Evolutionary conservation across 1,139 yeast species (phyloP), one percentile per base, ranked within the genome.

Genomic region (Geotrichum klebahnii): DNA sequence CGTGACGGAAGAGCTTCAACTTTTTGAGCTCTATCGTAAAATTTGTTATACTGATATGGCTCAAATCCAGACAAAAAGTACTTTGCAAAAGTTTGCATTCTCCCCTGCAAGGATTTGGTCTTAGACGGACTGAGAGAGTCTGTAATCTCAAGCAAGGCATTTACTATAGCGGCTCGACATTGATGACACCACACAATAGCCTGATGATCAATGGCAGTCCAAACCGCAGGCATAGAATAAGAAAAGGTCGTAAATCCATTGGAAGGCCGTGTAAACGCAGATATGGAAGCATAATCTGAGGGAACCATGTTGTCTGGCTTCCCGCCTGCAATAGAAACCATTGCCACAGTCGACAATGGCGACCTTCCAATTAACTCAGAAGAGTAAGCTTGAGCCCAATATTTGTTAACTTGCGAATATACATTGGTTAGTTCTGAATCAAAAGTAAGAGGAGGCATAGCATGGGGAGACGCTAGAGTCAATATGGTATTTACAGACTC

Each of bases 131-230:
- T 59, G 0, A 59, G 55, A 26, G 65, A 64, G 60, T 86, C 84
- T 2, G 79, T 77, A 16, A 84, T 73, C 37, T 79, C 83, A 41
- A 86, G 68, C 28, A 94, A 63, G 0, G 81, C 69, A 42, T 73
- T 71, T 10, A 86, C 84, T 2, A 92, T 58, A 5, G 76, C 78
- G 38, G 76, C 73, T 50, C 98, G 76, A 36, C 89, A 69, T 64
- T 92, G 97, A 53, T 82, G 85, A 68, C 99, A 94, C 99, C 99
- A 94, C 0, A 90, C 96, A 48, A 94, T 82, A 0, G 98, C 97
- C 58, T 89, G 75, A 68, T 94, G 99, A 66, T 94, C 98, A 41
- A 90, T 81, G 0, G 97, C 86, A 0, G 96, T 83, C 96, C 97
- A 92, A 0, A 92, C 97, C 5, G 76, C 77, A 0, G 96, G 96